Conservation (phyloP, 2,329 filamentous ascomycete species). For the Venturia aucupariae region DNA sequence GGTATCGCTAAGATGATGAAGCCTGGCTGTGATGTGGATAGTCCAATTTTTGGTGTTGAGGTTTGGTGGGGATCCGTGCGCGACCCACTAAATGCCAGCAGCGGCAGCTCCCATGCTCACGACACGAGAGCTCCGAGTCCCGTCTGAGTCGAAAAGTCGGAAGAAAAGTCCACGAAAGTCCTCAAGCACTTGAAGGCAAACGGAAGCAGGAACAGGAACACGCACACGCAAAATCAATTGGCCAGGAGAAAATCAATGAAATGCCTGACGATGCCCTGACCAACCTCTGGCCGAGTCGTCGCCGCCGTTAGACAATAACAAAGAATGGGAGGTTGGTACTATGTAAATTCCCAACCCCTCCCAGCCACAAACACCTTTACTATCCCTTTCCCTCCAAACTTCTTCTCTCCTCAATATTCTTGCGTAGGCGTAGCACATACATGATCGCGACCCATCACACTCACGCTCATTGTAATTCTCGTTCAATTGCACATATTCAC, state of each 20-base stretch:
- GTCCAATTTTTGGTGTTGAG: neutral
- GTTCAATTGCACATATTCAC: slow-evolving; percentile 1
- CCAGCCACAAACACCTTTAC: neutral
- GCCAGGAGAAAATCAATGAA: neutral
- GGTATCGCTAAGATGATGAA: too few species aligned
- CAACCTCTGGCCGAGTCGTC: neutral
- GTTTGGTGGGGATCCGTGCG: neutral
- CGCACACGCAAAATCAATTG: too few species aligned
- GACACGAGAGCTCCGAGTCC: neutral
- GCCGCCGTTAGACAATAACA: neutral
- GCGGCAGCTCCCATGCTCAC: neutral
- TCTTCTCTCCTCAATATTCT: neutral
- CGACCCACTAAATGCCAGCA: neutral
- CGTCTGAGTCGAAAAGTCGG: too few species aligned
- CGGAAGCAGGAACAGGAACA: neutral
- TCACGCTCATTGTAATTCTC: neutral
- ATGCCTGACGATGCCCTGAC: neutral
- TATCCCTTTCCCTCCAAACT: neutral
- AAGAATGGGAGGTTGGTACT: neutral
- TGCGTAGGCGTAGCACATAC: neutral
- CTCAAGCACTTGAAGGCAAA: too few species aligned
- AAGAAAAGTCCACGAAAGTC: too few species aligned
- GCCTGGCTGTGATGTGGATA: neutral
- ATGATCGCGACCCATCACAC: neutral
- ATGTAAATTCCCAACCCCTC: neutral